A percentile compares a stretch with the other conserved stretches of the same genome.
Evolutionary conservation across 1,284 basidiomycete genomes (phyloP).

Genomic region (Leccinum solheimii): DNA sequence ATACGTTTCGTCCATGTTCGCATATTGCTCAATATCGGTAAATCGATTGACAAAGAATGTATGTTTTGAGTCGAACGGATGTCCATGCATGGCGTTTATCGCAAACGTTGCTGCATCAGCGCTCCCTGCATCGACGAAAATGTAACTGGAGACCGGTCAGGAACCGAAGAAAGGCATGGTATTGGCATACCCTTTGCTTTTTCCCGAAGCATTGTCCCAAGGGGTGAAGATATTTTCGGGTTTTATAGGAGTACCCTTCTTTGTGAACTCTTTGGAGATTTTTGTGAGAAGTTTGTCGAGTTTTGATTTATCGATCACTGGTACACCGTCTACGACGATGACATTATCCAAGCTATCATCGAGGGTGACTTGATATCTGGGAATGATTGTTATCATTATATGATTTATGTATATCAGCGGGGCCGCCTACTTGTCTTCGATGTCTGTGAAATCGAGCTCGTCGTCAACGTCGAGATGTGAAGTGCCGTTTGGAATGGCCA

Average conservation of each 20-base stretch:
- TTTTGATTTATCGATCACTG: slow-evolving; percentile 83
- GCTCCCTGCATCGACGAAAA: slow-evolving; percentile 88
- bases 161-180: slow-evolving; percentile 1
- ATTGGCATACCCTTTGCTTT: slow-evolving; percentile 80
- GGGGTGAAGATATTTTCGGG: slow-evolving; percentile 79
- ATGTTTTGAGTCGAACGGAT: slow-evolving; percentile 92
- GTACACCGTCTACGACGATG: slow-evolving; percentile 84
- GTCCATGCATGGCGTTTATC: slow-evolving; percentile 78
- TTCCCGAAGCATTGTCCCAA: slow-evolving; percentile 77
- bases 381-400: slow-evolving; percentile 14
- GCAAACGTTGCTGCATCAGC: slow-evolving; percentile 83
- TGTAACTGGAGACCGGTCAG: slow-evolving; percentile 54
- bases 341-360: slow-evolving; percentile 87
- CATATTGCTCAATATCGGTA: slow-evolving; percentile 88
- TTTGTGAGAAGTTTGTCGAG: slow-evolving; percentile 75
- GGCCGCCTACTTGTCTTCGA: slow-evolving; percentile 80
- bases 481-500: slow-evolving; percentile 33
- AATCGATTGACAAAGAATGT: slow-evolving; percentile 91
- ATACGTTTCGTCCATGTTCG: slow-evolving; percentile 82
- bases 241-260: slow-evolving; percentile 77
- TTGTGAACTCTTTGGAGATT: slow-evolving; percentile 80
- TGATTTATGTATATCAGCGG: neutral
- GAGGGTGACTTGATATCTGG: slow-evolving; percentile 78
- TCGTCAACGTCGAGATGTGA: slow-evolving; percentile 49
- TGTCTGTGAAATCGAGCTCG: slow-evolving; percentile 91